Percentiles rank a stretch among this genome's conserved stretches.
These are phyloP conservation scores for Agrostemma githago DNA, from an alignment of 148 eudicot genomes.

Conservation along the genomic window DNA sequence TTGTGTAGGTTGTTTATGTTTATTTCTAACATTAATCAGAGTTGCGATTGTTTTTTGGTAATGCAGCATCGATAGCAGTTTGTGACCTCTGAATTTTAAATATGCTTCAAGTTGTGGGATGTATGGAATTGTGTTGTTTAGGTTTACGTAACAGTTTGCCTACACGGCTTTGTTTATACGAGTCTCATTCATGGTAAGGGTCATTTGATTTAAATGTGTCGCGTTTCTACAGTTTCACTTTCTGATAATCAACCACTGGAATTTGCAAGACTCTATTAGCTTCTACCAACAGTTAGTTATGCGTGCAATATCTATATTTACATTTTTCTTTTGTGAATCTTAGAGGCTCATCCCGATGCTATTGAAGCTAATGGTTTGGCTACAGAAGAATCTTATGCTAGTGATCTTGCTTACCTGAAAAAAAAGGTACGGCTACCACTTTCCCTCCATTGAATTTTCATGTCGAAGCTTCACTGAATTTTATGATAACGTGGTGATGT, in stretches of 20 bases:
- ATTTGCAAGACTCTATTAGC: neutral
- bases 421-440: conserved; percentile 44
- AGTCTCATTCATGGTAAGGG: neutral
- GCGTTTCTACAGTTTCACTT: neutral
- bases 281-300: neutral
- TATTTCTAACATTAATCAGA: neutral
- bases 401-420: conserved; percentile 88
- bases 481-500: neutral
- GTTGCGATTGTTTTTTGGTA: neutral
- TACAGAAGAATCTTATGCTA: conserved; percentile 60
- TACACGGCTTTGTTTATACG: neutral
- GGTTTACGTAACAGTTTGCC: neutral
- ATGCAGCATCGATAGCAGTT: neutral
- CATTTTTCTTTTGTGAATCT: neutral
- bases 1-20: neutral
- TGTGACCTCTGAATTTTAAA: neutral
- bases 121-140: neutral
- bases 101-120: neutral
- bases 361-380: conserved; percentile 73
- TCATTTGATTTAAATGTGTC: neutral
- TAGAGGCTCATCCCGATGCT: conserved; percentile 97
- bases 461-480: neutral
- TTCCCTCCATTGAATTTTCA: neutral
- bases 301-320: neutral
- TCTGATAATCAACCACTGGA: neutral